Conservation (phyloP, 2,329 filamentous ascomycete species). For the Fusarium buharicum region DNA sequence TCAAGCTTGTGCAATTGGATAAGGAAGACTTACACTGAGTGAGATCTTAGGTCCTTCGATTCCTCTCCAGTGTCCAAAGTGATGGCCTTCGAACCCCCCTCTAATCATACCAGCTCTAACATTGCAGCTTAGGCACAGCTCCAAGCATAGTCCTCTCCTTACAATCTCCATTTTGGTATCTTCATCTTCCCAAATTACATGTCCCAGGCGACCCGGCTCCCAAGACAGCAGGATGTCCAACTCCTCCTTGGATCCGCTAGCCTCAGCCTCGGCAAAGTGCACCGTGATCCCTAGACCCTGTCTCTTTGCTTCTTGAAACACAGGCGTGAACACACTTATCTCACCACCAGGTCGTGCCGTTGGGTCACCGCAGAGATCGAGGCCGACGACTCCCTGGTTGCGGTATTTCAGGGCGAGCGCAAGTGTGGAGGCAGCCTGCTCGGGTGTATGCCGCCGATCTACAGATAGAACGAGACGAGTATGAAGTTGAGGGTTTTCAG, state of each 20-base stretch:
- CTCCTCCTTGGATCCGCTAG: slow-evolving; percentile 68
- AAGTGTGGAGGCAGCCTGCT: slow-evolving; percentile 71
- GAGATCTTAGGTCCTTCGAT: slow-evolving; percentile 69
- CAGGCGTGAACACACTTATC: slow-evolving; percentile 66
- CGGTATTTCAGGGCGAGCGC: slow-evolving; percentile 68
- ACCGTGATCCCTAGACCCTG: slow-evolving; percentile 72
- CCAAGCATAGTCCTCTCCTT: slow-evolving; percentile 68
- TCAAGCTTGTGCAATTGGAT: not conserved
- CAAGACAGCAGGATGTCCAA: slow-evolving; percentile 72
- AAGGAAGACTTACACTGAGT: slow-evolving; percentile 69
- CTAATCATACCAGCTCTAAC: slow-evolving; percentile 78
- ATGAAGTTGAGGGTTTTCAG: slow-evolving; percentile 58
- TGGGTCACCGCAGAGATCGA: slow-evolving; percentile 85
- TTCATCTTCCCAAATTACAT: slow-evolving; percentile 79
- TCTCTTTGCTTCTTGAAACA: slow-evolving; percentile 67
- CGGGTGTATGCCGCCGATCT: slow-evolving; percentile 70
- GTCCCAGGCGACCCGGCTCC: slow-evolving; percentile 75
- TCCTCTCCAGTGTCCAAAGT: slow-evolving; percentile 78
- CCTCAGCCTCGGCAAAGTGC: slow-evolving; percentile 79
- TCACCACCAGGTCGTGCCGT: slow-evolving; percentile 61
- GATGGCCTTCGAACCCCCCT: slow-evolving; percentile 74
- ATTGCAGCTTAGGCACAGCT: slow-evolving; percentile 84
- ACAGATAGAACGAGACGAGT: slow-evolving; percentile 78
- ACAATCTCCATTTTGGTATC: slow-evolving; percentile 65
- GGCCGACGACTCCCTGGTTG: slow-evolving; percentile 69